A percentile compares a stretch with the other conserved stretches of the same genome.
Evolutionary conservation across 495 filamentous ascomycete species (phyloP).

Genomic region (Aspergillus ostianus): DNA sequence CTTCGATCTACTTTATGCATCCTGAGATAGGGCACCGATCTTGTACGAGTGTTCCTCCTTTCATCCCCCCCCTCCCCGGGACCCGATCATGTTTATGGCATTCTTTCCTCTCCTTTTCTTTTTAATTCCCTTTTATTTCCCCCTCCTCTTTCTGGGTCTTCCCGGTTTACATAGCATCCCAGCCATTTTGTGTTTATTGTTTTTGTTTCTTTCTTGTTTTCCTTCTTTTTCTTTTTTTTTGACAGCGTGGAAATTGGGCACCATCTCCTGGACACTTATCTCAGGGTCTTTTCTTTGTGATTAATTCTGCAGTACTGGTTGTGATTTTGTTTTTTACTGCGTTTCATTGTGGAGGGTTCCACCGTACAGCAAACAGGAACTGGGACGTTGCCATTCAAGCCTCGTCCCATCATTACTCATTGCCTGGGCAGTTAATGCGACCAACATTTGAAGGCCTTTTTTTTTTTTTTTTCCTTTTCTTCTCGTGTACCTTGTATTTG

Average conservation of each 20-base stretch:
- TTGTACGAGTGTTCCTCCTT: not conserved
- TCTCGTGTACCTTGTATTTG: not conserved
- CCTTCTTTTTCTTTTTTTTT: slow-evolving; percentile 4
- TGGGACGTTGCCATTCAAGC: not conserved
- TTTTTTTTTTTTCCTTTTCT: not conserved
- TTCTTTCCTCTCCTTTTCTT: slow-evolving; percentile 8
- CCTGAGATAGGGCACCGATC: slow-evolving; percentile 1
- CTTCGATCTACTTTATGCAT: slow-evolving; percentile 20
- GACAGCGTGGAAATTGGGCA: slow-evolving; percentile 8
- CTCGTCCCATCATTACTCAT: not conserved
- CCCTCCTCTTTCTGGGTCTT: not conserved
- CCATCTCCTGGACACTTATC: slow-evolving; percentile 1
- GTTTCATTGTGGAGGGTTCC: not conserved
- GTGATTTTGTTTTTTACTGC: not conserved
- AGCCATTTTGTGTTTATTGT: not conserved
- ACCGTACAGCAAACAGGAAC: not conserved
- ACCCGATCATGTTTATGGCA: slow-evolving; percentile 29
- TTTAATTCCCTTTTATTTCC: slow-evolving; percentile 5
- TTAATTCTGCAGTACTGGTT: not conserved
- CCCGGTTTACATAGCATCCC: not conserved
- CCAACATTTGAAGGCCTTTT: not conserved
- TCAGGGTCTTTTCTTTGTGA: slow-evolving; percentile 23
- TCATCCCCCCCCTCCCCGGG: slow-evolving; percentile 24
- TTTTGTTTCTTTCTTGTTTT: slow-evolving; percentile 3
- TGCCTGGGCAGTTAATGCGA: not conserved